Percentiles rank a stretch among this genome's conserved stretches.
phyloP scores from a whole-genome alignment of 108 stramenopile genomes.

The Cylindrotheca fusiformis region DNA sequence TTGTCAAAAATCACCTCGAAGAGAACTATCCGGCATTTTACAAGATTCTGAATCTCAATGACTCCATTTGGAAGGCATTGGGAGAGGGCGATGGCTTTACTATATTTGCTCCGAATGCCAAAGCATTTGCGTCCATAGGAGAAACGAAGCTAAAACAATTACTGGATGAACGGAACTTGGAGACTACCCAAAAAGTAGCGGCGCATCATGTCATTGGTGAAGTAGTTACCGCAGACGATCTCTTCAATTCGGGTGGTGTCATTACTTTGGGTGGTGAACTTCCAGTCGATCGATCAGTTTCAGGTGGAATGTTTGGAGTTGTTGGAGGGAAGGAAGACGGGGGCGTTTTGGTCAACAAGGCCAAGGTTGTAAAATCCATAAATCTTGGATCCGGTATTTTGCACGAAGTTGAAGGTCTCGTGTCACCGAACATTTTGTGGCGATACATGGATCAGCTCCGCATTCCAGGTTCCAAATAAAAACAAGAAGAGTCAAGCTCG shows the following conservation, averaged over 20 bases:
- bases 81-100: conserved; percentile 47
- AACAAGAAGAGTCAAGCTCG: too few species aligned
- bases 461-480: conserved; percentile 59
- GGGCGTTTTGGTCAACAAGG: conserved; percentile 47
- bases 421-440: conserved; percentile 62
- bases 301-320: conserved; percentile 69
- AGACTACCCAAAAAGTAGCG: conserved; percentile 59
- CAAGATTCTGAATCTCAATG: conserved; percentile 31
- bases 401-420: conserved; percentile 64
- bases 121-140: conserved; percentile 44
- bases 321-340: conserved; percentile 76
- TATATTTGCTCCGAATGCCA: conserved; percentile 55
- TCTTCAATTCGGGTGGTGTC: conserved; percentile 62
- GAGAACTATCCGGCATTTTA: conserved; percentile 35
- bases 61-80: conserved; percentile 41
- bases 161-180: conserved; percentile 57
- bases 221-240: conserved; percentile 52
- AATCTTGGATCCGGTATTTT: conserved; percentile 49
- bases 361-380: conserved; percentile 44
- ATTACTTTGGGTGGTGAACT: conserved; percentile 66
- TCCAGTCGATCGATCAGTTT: conserved; percentile 45
- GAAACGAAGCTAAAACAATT: conserved; percentile 50
- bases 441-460: conserved; percentile 72
- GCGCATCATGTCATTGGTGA: conserved; percentile 70
- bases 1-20: conserved; percentile 19